These are phyloP conservation scores for Trichosporon sp. DNA, from an alignment of 1,284 basidiomycete species.

Conservation along the genomic window DNA sequence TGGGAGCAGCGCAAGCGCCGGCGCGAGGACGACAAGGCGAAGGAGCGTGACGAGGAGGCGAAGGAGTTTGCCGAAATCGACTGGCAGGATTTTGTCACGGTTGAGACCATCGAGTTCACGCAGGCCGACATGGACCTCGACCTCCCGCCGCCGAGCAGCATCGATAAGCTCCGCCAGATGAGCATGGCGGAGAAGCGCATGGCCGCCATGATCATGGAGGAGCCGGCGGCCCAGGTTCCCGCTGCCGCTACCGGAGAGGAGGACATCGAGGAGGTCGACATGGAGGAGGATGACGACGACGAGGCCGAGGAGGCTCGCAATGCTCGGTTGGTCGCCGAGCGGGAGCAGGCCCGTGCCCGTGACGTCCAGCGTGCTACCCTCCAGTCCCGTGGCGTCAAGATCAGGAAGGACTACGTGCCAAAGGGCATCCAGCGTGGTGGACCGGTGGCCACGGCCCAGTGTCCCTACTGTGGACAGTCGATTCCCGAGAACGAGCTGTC, in stretches of 20 bases:
- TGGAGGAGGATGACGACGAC: conserved; percentile 55
- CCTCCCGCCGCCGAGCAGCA: conserved; percentile 88
- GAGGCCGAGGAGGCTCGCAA: conserved; percentile 60
- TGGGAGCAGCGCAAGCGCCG: conserved; percentile 83
- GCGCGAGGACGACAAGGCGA: conserved; percentile 76
- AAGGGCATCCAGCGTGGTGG: conserved; percentile 67
- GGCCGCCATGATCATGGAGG: conserved; percentile 98
- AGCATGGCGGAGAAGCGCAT: conserved; percentile 94
- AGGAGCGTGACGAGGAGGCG: conserved; percentile 70
- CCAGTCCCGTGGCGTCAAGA: conserved; percentile 83
- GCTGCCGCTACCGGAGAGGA: conserved; percentile 63
- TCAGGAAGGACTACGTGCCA: conserved; percentile 93
- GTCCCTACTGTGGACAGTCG: conserved; percentile 88
- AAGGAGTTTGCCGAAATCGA: conserved; percentile 90
- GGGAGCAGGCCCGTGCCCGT: conserved; percentile 66
- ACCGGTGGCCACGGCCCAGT: conserved; percentile 72
- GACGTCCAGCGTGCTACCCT: conserved; percentile 73
- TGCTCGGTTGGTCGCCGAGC: conserved; percentile 65
- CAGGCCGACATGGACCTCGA: conserved; percentile 84
- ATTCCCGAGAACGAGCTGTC: conserved; percentile 91
- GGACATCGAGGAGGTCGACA: conserved; percentile 56
- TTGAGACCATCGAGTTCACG: conserved; percentile 98
- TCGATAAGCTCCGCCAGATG: conserved; percentile 94
- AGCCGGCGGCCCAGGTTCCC: conserved; percentile 72
- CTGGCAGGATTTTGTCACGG: conserved; percentile 99